Percentiles rank a stretch among this genome's conserved stretches.
Evolutionary conservation across 495 filamentous ascomycete genomes (phyloP).

Genomic region (Penicillium goetzii): DNA sequence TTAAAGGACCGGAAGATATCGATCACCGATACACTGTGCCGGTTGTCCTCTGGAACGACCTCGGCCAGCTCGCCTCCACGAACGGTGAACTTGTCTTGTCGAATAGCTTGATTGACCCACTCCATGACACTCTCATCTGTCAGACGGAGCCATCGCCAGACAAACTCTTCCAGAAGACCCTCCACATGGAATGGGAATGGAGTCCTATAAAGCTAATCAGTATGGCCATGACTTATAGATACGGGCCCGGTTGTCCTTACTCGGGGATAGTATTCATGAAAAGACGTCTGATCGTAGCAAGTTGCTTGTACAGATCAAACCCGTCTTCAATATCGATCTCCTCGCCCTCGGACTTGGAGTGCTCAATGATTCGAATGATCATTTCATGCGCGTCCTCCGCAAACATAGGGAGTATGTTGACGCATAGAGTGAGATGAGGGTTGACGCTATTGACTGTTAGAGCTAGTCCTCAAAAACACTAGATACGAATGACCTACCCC

Average conservation of each 20-base stretch:
- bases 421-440: constrained; percentile 77
- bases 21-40: constrained; percentile 90
- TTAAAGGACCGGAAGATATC: constrained; percentile 95
- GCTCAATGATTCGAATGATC: constrained; percentile 75
- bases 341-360: constrained; percentile 64
- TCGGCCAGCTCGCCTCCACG: constrained; percentile 60
- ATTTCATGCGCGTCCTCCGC: constrained; percentile 85
- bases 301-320: constrained; percentile 87
- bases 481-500: constrained; percentile 56
- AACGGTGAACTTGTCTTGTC: constrained; percentile 81
- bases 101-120: constrained; percentile 88
- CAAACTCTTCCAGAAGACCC: constrained; percentile 81
- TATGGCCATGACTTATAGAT: no score
- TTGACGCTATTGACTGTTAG: constrained; percentile 59
- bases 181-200: constrained; percentile 87
- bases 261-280: constrained; percentile 71
- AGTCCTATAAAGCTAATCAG: constrained; percentile 31
- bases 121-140: constrained; percentile 78
- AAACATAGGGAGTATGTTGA: constrained; percentile 84
- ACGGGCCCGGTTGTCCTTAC: constrained; percentile 36
- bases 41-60: constrained; percentile 74
- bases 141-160: constrained; percentile 89
- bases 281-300: constrained; percentile 80
- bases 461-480: constrained; percentile 1
- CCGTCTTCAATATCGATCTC: constrained; percentile 88